Evolutionary conservation across 2,329 filamentous ascomycete species (phyloP).

Genomic region (Neonectria magnoliae): DNA sequence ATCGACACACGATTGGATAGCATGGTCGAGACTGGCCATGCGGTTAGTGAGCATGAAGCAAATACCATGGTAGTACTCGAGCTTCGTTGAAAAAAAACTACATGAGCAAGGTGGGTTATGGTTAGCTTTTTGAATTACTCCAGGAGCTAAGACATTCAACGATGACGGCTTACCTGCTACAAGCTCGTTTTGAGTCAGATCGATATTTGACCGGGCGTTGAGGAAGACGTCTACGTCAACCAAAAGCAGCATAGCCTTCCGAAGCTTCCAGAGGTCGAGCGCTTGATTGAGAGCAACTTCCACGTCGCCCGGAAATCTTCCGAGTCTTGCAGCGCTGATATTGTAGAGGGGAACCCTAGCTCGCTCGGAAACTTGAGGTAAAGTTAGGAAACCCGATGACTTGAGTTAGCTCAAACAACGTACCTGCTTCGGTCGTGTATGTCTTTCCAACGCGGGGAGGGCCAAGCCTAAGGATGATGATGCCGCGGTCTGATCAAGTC

Average conservation of each 20-base stretch:
- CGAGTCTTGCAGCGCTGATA: constrained; percentile 23
- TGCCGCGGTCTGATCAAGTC: constrained; percentile 22
- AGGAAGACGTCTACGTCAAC: constrained; percentile 41
- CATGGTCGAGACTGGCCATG: constrained; percentile 55
- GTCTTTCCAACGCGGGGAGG: constrained; percentile 45
- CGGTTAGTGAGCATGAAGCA: constrained; percentile 57
- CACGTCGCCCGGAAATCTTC: constrained; percentile 1
- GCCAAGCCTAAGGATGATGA: constrained; percentile 44
- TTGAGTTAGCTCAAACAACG: background rate
- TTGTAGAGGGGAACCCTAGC: constrained; percentile 27
- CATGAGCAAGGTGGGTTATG: background rate
- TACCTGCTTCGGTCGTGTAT: constrained; percentile 38
- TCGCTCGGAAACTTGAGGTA: constrained; percentile 16
- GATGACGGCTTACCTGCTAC: constrained; percentile 26
- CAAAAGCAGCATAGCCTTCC: constrained; percentile 38
- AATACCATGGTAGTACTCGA: constrained; percentile 55
- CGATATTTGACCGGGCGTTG: constrained; percentile 14
- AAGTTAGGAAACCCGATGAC: too few relatives aligned
- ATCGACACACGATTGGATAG: constrained; percentile 54
- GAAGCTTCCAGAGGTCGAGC: constrained; percentile 32
- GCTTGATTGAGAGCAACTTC: constrained; percentile 15
- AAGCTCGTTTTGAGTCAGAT: constrained; percentile 34
- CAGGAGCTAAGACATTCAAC: too few relatives aligned
- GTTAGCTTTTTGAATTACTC: too few relatives aligned
- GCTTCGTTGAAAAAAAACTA: constrained; percentile 51